Conservation (phyloP, 257 asterid genomes). For the Rehmannia glutinosa region DNA sequence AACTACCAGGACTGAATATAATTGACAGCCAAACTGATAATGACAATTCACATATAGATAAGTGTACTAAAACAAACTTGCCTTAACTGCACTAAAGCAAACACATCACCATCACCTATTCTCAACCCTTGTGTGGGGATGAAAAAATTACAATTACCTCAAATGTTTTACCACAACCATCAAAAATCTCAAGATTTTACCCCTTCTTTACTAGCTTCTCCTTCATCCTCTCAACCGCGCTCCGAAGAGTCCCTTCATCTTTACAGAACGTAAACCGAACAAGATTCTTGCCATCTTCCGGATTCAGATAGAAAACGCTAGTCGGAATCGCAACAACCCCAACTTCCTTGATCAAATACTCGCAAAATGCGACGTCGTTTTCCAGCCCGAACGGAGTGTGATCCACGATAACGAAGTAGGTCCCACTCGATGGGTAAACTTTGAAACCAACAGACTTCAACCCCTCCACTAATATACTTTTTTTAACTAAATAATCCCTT, state of each 20-base stretch:
- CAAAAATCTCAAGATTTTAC: no score
- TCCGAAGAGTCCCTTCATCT: slow-evolving; percentile 39
- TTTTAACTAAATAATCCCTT: slow-evolving; percentile 60
- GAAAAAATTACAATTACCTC: no score
- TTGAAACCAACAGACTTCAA: slow-evolving; percentile 70
- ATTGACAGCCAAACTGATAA: no score
- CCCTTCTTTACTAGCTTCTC: slow-evolving; percentile 26
- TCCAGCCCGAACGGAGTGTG: slow-evolving; percentile 77
- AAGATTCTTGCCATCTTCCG: slow-evolving; percentile 90
- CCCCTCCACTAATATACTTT: slow-evolving; percentile 74
- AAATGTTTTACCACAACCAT: no score
- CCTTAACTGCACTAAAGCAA: no score
- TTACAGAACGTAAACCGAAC: slow-evolving; percentile 96
- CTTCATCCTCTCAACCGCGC: slow-evolving; percentile 36
- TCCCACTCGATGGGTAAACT: slow-evolving; percentile 82
- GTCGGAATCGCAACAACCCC: slow-evolving; percentile 94
- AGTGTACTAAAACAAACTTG: no score
- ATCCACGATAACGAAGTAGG: slow-evolving; percentile 84
- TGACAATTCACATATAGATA: no score
- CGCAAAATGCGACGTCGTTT: slow-evolving; percentile 76
- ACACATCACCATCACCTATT: no score
- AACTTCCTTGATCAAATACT: slow-evolving; percentile 81
- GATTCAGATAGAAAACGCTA: slow-evolving; percentile 78
- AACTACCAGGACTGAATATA: no score
- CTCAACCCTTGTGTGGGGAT: no score